Evolutionary conservation across 768 basidiomycete species (phyloP), one percentile per base, ranked within the genome.

Genomic region (Phaeolepiota aurea): DNA sequence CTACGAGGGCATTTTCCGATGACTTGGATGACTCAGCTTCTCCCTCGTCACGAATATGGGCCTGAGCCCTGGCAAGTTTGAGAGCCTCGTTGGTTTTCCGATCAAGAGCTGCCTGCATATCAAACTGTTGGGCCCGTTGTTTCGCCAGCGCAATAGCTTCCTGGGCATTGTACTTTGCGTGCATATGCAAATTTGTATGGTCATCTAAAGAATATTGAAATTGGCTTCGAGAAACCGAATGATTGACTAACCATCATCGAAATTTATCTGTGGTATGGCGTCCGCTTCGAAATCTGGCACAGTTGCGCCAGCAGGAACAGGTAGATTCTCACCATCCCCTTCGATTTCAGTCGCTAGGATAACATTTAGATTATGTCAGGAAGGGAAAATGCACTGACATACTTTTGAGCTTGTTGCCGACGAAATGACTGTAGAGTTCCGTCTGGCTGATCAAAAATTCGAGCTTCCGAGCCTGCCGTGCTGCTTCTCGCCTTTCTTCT

Each of bases 391-490:
- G 25, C 34, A 14, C 25, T 21, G 31, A 13, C 23, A 63, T 59
- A 88, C 87, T 90, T 60, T 88, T 88, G 40, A 90, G 74, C 65
- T 98, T 98, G 63, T 82, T 96, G 21, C 94, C 94, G 44, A 99
- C 92, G 73, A 99, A 98, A 66, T 99, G 96, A 49, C 89, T 92
- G 63, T 98, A 99, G 5, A 98, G 75, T 58, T 99, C 96, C 3
- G 96, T 98, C 62, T 98, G 94, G 44, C 89, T 97, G 60, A 99
- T 92, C 62, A 99, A 69, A 66, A 98, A 99, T 65, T 99, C 96
- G 18, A 99, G 77, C 61, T 98, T 97, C 49, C 94, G 77, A 10
- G 92, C 89, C 59, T 94, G 90, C 38, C 96, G 72, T 28, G 92
- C 86, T 10, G 87, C 85, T 62, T 99, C 96, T 31, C 94, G 76